phyloP scores from a whole-genome alignment of 106 monocot genomes.

The Allium sativum region DNA sequence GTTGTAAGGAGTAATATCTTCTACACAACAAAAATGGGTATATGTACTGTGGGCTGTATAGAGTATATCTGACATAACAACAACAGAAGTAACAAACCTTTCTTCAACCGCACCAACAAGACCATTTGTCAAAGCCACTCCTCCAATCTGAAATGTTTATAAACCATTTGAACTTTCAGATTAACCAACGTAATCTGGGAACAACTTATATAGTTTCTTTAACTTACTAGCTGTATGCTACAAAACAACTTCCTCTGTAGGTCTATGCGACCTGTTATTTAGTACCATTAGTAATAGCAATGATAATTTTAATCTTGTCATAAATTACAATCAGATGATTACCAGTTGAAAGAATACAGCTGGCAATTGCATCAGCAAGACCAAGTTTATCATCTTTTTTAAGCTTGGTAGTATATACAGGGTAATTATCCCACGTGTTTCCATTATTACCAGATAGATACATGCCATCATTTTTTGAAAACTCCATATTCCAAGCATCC shows the following conservation, averaged over 20 bases:
- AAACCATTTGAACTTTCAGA: not conserved
- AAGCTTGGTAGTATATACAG: slow-evolving; percentile 37
- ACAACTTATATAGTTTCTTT: not conserved
- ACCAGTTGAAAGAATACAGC: slow-evolving; percentile 96
- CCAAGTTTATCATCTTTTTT: slow-evolving; percentile 80
- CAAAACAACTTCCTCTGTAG: slow-evolving; percentile 93
- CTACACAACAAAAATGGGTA: no score
- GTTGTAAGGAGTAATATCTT: no score
- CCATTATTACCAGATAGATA: slow-evolving; percentile 52
- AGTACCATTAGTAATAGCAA: not conserved
- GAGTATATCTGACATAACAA: not conserved
- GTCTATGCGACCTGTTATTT: slow-evolving; percentile 71
- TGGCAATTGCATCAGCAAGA: slow-evolving; percentile 86
- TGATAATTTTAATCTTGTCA: not conserved
- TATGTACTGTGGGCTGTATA: no score
- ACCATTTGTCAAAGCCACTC: slow-evolving; percentile 65
- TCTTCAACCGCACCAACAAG: slow-evolving; percentile 81
- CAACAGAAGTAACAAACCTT: slow-evolving; percentile 39
- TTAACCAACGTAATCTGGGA: not conserved
- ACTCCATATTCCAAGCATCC: slow-evolving; percentile 70
- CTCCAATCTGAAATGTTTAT: slow-evolving; percentile 60
- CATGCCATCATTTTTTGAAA: slow-evolving; percentile 48
- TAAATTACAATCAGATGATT: not conserved
- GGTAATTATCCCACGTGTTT: slow-evolving; percentile 63
- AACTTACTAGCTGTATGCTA: slow-evolving; percentile 87